phyloP scores from a whole-genome alignment of 208 protist genomes.

The Trypanosoma melophagium region DNA sequence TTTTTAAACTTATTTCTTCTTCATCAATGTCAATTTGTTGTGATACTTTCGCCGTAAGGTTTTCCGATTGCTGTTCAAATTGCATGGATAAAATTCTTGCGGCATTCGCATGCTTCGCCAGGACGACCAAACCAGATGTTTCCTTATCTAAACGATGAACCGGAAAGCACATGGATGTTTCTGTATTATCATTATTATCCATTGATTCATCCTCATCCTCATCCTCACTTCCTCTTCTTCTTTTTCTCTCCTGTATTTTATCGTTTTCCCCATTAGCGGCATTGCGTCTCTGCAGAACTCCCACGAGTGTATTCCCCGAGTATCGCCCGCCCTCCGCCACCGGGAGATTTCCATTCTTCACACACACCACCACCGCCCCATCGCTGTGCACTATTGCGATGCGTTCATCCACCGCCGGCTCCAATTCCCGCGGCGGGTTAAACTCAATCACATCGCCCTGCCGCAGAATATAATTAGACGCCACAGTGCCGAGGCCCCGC shows the following conservation, averaged over 20 bases:
- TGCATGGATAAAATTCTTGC: conserved; percentile 39
- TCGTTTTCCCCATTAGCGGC: background rate
- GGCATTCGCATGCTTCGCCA: conserved; percentile 37
- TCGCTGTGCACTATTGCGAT: conserved; percentile 63
- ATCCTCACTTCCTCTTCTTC: conserved; percentile 6
- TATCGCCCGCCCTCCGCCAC: conserved; percentile 85
- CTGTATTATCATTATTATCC: background rate
- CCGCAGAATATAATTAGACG: conserved; percentile 26
- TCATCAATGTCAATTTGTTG: background rate
- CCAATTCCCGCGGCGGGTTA: conserved; percentile 61
- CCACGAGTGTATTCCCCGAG: conserved; percentile 73
- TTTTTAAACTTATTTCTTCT: background rate
- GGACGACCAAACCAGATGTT: conserved; percentile 76
- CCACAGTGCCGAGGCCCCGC: background rate
- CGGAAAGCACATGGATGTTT: conserved; percentile 12
- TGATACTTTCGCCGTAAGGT: conserved; percentile 18
- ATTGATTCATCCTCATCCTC: background rate
- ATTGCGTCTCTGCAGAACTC: conserved; percentile 36
- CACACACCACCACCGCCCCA: conserved; percentile 47
- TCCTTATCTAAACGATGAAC: conserved; percentile 90
- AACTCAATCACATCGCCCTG: conserved; percentile 68
- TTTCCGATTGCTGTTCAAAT: conserved; percentile 54
- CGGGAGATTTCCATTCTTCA: conserved; percentile 81
- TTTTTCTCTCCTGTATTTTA: background rate
- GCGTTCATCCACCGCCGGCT: conserved; percentile 69